A percentile compares a stretch with the other conserved stretches of the same genome.
These are phyloP conservation scores for Trichoderma asperelloides DNA, from an alignment of 495 filamentous ascomycete species.

Conservation along the genomic window DNA sequence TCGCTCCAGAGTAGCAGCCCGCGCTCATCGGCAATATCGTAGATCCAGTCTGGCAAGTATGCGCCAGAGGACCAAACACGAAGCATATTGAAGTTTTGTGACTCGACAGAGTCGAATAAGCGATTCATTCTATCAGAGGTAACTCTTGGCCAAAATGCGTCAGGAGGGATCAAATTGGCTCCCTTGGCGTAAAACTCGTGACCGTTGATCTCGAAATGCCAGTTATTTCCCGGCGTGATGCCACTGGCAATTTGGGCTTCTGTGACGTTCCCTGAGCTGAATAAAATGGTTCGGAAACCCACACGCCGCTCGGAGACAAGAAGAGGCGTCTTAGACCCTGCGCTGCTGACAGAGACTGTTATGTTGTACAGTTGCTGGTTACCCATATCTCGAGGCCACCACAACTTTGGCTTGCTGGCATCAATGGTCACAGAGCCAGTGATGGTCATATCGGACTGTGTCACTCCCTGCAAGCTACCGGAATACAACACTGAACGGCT, in stretches of 20 bases:
- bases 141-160: constrained; percentile 58
- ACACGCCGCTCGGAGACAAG: constrained; percentile 43
- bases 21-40: constrained; percentile 56
- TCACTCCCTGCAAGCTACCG: constrained; percentile 36
- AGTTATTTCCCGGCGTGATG: constrained; percentile 47
- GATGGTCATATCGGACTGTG: constrained; percentile 36
- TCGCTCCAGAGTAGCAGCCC: constrained; percentile 62
- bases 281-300: constrained; percentile 59
- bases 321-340: constrained; percentile 28
- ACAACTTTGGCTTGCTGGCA: constrained; percentile 43
- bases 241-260: constrained; percentile 47
- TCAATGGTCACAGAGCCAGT: constrained; percentile 41
- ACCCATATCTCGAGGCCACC: constrained; percentile 56
- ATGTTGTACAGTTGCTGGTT: constrained; percentile 52
- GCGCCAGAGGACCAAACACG: constrained; percentile 58
- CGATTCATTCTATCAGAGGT: constrained; percentile 44
- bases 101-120: constrained; percentile 47
- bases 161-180: constrained; percentile 58
- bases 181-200: constrained; percentile 62
- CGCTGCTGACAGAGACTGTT: constrained; percentile 38
- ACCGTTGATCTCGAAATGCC: constrained; percentile 62
- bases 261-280: constrained; percentile 52
- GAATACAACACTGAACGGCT: constrained; percentile 36
- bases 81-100: constrained; percentile 61
- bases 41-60: constrained; percentile 59